Evolutionary conservation across 148 eudicot genomes (phyloP).

Genomic region (Euryodendron excelsum): DNA sequence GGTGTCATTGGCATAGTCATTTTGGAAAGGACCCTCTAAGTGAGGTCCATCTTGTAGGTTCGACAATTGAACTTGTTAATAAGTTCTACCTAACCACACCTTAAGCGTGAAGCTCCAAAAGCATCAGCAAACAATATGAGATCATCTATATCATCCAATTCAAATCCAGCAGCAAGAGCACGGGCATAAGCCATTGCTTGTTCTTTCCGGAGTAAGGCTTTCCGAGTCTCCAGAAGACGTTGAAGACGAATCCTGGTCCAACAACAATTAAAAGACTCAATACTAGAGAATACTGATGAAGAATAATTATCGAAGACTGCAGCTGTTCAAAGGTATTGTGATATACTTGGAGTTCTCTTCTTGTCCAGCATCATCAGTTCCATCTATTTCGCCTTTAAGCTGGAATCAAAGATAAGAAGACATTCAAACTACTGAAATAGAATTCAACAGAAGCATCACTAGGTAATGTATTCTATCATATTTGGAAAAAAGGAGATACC

Average conservation of each 20-base stretch:
- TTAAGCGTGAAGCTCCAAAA: slow-evolving; percentile 55
- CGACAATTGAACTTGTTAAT: not conserved
- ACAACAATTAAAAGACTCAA: slow-evolving; percentile 17
- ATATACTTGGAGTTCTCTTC: slow-evolving; percentile 51
- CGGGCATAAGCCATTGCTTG: slow-evolving; percentile 71
- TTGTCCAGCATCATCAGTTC: slow-evolving; percentile 28
- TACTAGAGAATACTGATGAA: not conserved
- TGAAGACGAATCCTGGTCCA: slow-evolving; percentile 45
- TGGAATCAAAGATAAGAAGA: slow-evolving; percentile 13
- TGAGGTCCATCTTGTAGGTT: not conserved
- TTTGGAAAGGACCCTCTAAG: too few species aligned
- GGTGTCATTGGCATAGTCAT: too few species aligned
- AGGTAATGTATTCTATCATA: not conserved
- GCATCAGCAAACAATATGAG: slow-evolving; percentile 48
- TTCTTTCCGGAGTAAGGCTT: slow-evolving; percentile 50
- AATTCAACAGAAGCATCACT: not conserved
- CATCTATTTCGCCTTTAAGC: slow-evolving; percentile 33
- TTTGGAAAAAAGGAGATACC: slow-evolving; percentile 24
- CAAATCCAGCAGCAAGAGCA: slow-evolving; percentile 60
- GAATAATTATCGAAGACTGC: not conserved
- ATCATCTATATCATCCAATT: slow-evolving; percentile 43
- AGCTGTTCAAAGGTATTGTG: slow-evolving; percentile 1
- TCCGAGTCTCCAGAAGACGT: slow-evolving; percentile 49
- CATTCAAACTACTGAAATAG: not conserved
- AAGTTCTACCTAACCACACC: slow-evolving; percentile 23